Conservation (phyloP, 2,329 filamentous ascomycete species). For the Chalara sp. region DNA sequence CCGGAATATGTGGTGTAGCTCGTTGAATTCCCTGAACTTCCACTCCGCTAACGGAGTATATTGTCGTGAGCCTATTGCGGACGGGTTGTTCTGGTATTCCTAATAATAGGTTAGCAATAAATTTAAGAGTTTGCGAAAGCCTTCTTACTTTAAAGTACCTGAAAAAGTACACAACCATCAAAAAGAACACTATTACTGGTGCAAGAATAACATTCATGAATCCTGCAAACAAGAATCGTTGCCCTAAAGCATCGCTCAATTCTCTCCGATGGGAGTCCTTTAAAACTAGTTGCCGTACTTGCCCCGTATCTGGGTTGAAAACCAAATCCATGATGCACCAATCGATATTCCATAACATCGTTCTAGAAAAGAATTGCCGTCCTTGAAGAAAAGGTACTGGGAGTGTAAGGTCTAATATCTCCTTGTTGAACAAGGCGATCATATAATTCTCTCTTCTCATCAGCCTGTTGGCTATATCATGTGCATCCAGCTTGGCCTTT, state of each 20-base stretch:
- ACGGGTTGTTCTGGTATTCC: slow-evolving; percentile 94
- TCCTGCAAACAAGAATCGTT: slow-evolving; percentile 75
- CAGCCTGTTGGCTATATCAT: slow-evolving; percentile 92
- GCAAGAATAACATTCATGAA: slow-evolving; percentile 81
- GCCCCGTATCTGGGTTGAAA: slow-evolving; percentile 74
- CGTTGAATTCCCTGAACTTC: slow-evolving; percentile 99
- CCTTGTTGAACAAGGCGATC: slow-evolving; percentile 96
- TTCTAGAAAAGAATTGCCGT: slow-evolving; percentile 79
- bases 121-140: background rate
- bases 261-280: slow-evolving; percentile 74
- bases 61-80: slow-evolving; percentile 76
- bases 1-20: slow-evolving; percentile 85
- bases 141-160: slow-evolving; percentile 78
- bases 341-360: slow-evolving; percentile 86
- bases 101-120: slow-evolving; percentile 28
- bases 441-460: slow-evolving; percentile 98
- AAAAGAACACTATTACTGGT: slow-evolving; percentile 80
- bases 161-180: slow-evolving; percentile 85
- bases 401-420: slow-evolving; percentile 79
- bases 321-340: slow-evolving; percentile 89
- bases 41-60: slow-evolving; percentile 93
- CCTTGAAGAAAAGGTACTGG: slow-evolving; percentile 77
- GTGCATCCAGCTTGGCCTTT: slow-evolving; percentile 89
- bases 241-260: slow-evolving; percentile 70
- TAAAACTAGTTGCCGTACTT: slow-evolving; percentile 80